Evolutionary conservation across 2,329 filamentous ascomycete genomes (phyloP).

Genomic region (Talaromyces pinophilus): DNA sequence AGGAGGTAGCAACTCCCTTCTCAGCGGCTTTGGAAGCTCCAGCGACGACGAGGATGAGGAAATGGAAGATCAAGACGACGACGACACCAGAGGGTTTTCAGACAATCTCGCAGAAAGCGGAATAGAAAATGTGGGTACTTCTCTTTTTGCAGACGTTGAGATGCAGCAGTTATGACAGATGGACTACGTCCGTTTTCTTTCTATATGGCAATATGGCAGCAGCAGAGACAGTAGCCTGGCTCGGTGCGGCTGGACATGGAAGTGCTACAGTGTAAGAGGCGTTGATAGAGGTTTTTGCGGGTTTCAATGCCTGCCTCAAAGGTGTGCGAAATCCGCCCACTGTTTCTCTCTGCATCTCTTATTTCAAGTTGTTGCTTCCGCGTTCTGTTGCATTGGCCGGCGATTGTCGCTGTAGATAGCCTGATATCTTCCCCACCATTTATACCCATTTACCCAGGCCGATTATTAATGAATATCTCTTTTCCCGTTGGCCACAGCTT

Average conservation of each 20-base stretch:
- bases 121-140: slow-evolving; percentile 67
- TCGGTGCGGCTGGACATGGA: slow-evolving; percentile 16
- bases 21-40: slow-evolving; percentile 90
- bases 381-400: slow-evolving; percentile 10
- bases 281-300: slow-evolving; percentile 16
- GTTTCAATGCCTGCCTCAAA: slow-evolving; percentile 8
- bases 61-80: slow-evolving; percentile 69
- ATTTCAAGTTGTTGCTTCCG: slow-evolving; percentile 23
- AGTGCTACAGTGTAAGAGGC: slow-evolving; percentile 28
- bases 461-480: not conserved
- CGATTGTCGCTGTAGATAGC: slow-evolving; percentile 9
- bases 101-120: slow-evolving; percentile 50
- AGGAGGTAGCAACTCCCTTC: slow-evolving; percentile 64
- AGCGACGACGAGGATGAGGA: slow-evolving; percentile 97
- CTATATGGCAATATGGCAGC: not conserved
- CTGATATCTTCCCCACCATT: slow-evolving; percentile 4
- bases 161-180: slow-evolving; percentile 58
- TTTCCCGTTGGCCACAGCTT: not conserved
- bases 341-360: slow-evolving; percentile 23
- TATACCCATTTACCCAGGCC: slow-evolving; percentile 3
- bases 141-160: slow-evolving; percentile 62
- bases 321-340: slow-evolving; percentile 14
- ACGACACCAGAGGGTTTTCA: slow-evolving; percentile 50
- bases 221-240: slow-evolving; percentile 7
- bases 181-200: not conserved